Evolutionary conservation across 1,284 basidiomycete species (phyloP), one percentile per base, ranked within the genome.

Genomic region (Ustilago tritici): DNA sequence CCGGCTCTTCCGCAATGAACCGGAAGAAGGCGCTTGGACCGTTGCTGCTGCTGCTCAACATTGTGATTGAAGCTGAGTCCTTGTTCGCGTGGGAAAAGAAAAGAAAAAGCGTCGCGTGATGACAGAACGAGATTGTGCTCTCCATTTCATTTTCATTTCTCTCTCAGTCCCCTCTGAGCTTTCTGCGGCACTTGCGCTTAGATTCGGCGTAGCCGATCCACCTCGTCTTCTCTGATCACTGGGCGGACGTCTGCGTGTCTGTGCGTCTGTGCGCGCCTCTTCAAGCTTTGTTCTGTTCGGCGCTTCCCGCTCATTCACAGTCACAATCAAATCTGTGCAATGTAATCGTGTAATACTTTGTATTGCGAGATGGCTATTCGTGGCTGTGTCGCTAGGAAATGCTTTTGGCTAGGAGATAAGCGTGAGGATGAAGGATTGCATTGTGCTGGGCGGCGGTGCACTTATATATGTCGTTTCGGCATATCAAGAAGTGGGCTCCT

Each of bases 51-150:
- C 41, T 57, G 41, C 56, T 11, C 40, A 57, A 46, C 23, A 28
- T 28, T 57, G 14, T 4, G 15, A 53, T n/a, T n/a, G 52, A 8
- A 10, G 15, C 40, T 41, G 14, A 41, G 40, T 41, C 40, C 40
- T 41, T 17, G 17, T 50, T 28, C 28, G 41, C 34, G 32, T 17
- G 40, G 17, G 28, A 15, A 59, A 28, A 28, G 3, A 28, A 28
- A 3, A 28, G 34, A 50, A 62, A 49, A 58, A 43, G 70, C 70
- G 70, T 65, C 65, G 70, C 70, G 65, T 73, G 70, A 65, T 73
- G 70, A 73, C 70, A 68, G 55, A 71, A 34, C 40, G 32, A 28
- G 46, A 57, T 41, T 58, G 11, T 56, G 54, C 31, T 40, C 14
- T 17, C 58, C 56, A 31, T 19, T 49, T n/a, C 14, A 41, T 15